Percentiles rank a stretch among this genome's conserved stretches.
phyloP scores from a whole-genome alignment of 1,139 yeast species.

The Hanseniaspora gamundiae region DNA sequence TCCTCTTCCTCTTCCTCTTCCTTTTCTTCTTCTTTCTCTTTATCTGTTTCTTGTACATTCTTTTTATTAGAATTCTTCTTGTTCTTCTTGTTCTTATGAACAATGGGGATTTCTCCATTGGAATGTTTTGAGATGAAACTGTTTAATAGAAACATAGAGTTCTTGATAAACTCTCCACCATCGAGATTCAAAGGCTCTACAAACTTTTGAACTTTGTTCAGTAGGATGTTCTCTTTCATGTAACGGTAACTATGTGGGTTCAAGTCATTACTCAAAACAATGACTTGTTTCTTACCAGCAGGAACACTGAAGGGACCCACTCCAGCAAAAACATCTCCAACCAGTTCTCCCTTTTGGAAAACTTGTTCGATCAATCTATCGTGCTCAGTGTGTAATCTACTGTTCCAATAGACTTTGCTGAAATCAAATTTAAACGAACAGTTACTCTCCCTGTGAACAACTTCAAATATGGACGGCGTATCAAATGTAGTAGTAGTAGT shows the following conservation, averaged over 20 bases:
- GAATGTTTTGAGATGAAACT: constrained; percentile 10
- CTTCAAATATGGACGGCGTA: constrained; percentile 66
- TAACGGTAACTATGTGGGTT: constrained; percentile 78
- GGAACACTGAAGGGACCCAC: constrained; percentile 98
- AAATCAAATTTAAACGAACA: constrained; percentile 83
- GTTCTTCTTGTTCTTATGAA: constrained; percentile 12
- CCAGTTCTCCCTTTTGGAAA: constrained; percentile 57
- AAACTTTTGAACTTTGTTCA: constrained; percentile 51
- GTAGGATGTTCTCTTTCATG: constrained; percentile 47
- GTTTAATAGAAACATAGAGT: constrained; percentile 42
- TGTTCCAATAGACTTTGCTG: constrained; percentile 93
- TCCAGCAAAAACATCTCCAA: constrained; percentile 96
- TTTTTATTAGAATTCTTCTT: constrained; percentile 14
- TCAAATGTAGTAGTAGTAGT: constrained; percentile 92
- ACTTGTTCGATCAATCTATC: constrained; percentile 51
- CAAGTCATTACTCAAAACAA: constrained; percentile 85
- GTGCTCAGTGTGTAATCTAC: constrained; percentile 89
- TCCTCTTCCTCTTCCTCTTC: constrained; percentile 15
- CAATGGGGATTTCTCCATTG: constrained; percentile 21
- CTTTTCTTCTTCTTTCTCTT: constrained; percentile 21
- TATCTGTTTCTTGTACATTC: constrained; percentile 9
- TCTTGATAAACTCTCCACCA: constrained; percentile 67
- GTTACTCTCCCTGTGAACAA: constrained; percentile 65
- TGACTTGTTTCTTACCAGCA: constrained; percentile 71
- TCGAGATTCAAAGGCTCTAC: constrained; percentile 62